A percentile compares a stretch with the other conserved stretches of the same genome.
phyloP scores from a whole-genome alignment of 768 basidiomycete genomes.

The Boletellus emodensis region DNA sequence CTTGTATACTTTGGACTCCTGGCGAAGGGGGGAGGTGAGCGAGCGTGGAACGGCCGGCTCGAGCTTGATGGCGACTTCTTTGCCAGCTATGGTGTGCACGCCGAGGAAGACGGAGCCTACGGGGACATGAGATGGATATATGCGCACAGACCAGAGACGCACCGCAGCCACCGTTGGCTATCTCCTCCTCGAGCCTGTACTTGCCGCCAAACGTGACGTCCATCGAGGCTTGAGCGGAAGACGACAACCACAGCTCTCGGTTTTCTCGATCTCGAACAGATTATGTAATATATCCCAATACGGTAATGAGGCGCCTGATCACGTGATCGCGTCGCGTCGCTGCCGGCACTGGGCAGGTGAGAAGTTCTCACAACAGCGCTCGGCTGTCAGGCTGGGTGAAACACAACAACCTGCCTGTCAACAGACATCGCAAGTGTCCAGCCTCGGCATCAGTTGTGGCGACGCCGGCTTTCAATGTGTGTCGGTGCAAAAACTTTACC shows the following conservation, averaged over 20 bases:
- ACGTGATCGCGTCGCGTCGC: constrained; percentile 31
- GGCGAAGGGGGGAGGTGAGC: constrained; percentile 65
- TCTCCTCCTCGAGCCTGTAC: constrained; percentile 74
- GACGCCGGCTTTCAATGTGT: too few species aligned
- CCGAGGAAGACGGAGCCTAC: constrained; percentile 77
- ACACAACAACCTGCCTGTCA: too few species aligned
- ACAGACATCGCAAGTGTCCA: too few species aligned
- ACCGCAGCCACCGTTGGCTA: constrained; percentile 81
- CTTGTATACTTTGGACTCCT: constrained; percentile 91
- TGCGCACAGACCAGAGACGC: constrained; percentile 45
- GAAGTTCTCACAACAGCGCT: too few species aligned
- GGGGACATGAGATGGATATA: constrained; percentile 6
- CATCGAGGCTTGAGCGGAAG: constrained; percentile 23
- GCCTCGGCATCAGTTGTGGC: too few species aligned
- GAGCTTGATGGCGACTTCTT: constrained; percentile 81
- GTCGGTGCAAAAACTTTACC: too few species aligned
- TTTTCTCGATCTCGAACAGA: constrained; percentile 13
- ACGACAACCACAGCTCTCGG: constrained; percentile 4
- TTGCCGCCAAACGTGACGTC: constrained; percentile 63
- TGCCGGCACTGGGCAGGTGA: too few species aligned
- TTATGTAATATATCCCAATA: constrained; percentile 22
- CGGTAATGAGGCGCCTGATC: neutral
- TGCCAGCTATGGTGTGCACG: constrained; percentile 76
- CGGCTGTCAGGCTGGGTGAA: too few species aligned
- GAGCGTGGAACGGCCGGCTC: constrained; percentile 55